Base-by-base conservation (phyloP, 1,139 yeast genomes). In the Yamadazyma blattariae region DNA sequence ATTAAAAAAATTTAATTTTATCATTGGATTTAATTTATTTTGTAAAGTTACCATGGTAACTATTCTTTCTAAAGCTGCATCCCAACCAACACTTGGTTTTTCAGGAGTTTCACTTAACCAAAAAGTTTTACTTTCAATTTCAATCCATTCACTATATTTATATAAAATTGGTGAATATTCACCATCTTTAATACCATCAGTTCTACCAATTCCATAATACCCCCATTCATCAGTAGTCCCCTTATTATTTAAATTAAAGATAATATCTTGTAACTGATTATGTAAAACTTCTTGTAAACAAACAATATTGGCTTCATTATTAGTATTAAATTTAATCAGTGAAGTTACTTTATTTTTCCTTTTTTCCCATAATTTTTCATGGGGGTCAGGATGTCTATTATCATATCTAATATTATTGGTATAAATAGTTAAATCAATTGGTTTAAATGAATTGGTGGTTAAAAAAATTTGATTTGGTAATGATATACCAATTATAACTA, bases 221-320 rank as follows among this genome's bases (percentile, higher is more conserved):
- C 35, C 37, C 71, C 71, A 64, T 8, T 41, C 38, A 12, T 44
- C 30, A 6, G 50, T 50, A 30, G 5, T 12, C 5, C 11, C 24
- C 11, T 19, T 12, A 3, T 51, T 50, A 37, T 64, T 65, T 34
- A 69, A 55, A 5, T 54, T 52, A 3, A 44, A 46, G 25, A 74
- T 39, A 3, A 79, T 58, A 46, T 78, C 83, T 14, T 55, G 47
- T 29, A 78, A 53, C 47, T 77, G 83, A 44, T 72, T 60, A 46
- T 68, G 62, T 35, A 75, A 57, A 14, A 73, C 82, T 48, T 77
- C 83, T 48, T 77, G 83, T 25, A 77, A 59, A 32, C 79, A 70
- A 8, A 77, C 76, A 4, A 60, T 54, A 36, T 56, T 66, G 33
- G 64, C 67, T 9, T 64, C 60, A 8, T 47, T 42, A n/a, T 51